Evolutionary conservation across 352 stramenopile genomes (phyloP).

Genomic region (Phytophthora idaei): DNA sequence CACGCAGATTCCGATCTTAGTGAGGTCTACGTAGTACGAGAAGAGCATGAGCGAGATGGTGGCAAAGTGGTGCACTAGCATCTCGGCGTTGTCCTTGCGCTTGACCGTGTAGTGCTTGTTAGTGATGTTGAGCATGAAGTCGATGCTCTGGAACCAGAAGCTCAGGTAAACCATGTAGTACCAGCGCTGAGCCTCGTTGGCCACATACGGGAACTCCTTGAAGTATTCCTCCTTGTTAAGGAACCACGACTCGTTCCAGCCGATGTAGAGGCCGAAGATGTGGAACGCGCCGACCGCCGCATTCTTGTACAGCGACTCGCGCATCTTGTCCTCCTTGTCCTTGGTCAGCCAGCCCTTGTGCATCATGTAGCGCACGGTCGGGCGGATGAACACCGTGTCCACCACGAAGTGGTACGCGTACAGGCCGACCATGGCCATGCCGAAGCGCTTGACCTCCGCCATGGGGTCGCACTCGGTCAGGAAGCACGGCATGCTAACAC

Average conservation of each 20-base stretch:
- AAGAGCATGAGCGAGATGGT: conserved; percentile 83
- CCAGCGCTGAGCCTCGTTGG: conserved; percentile 66
- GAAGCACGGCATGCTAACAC: conserved; percentile 67
- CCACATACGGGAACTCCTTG: conserved; percentile 49
- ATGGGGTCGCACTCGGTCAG: conserved; percentile 63
- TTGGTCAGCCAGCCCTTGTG: conserved; percentile 44
- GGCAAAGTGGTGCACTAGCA: conserved; percentile 80
- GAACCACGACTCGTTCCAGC: conserved; percentile 71
- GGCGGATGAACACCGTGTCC: conserved; percentile 67
- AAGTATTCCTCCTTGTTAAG: conserved; percentile 78
- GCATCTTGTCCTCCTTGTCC: conserved; percentile 84
- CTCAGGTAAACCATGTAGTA: conserved; percentile 89
- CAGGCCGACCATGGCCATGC: conserved; percentile 47
- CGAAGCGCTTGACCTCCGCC: conserved; percentile 68
- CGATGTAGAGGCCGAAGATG: conserved; percentile 63
- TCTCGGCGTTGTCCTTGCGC: conserved; percentile 84
- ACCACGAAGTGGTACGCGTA: conserved; percentile 80
- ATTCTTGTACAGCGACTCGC: conserved; percentile 87
- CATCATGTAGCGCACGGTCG: conserved; percentile 51
- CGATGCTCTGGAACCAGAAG: conserved; percentile 85
- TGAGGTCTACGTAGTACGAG: conserved; percentile 76
- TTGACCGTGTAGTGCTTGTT: conserved; percentile 85
- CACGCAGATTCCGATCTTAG: conserved; percentile 71
- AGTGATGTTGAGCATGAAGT: conserved; percentile 85
- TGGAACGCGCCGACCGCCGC: conserved; percentile 71